Evolutionary conservation across 306 rosid genomes (phyloP).

Genomic region (Mimosa pudica): DNA sequence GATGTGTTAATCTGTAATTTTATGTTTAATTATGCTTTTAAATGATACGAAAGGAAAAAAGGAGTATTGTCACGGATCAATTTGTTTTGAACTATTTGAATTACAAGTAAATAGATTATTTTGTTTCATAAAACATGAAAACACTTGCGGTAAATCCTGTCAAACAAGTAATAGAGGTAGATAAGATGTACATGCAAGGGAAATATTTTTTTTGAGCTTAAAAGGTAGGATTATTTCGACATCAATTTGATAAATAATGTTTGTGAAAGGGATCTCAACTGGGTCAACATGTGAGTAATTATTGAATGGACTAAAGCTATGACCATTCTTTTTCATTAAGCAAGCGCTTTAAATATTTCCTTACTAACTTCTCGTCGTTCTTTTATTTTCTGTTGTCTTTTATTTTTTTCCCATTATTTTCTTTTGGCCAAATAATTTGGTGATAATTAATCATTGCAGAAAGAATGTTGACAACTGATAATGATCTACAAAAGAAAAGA

Average conservation of each 20-base stretch:
- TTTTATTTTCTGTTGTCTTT: background rate
- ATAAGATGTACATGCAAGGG: too few relatives aligned
- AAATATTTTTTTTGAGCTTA: too few relatives aligned
- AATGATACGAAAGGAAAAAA: too few relatives aligned
- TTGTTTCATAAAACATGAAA: too few relatives aligned
- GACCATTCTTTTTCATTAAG: constrained; percentile 19
- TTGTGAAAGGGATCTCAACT: background rate
- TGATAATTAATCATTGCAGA: background rate
- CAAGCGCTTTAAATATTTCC: background rate
- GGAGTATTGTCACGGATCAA: background rate
- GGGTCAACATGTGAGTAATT: background rate
- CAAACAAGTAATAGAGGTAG: too few relatives aligned
- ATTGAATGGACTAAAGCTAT: background rate
- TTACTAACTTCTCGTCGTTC: background rate
- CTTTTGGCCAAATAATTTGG: background rate
- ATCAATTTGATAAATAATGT: background rate
- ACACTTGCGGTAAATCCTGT: too few relatives aligned
- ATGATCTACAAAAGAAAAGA: background rate
- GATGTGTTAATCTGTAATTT: too few relatives aligned
- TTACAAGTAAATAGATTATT: too few relatives aligned
- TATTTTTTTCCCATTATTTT: too few relatives aligned
- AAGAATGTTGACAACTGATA: background rate
- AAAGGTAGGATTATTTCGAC: background rate
- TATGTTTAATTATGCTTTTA: too few relatives aligned
- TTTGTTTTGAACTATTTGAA: too few relatives aligned